Conservation (phyloP, 768 basidiomycete genomes). For the Coprinellus aureogranulatus region DNA sequence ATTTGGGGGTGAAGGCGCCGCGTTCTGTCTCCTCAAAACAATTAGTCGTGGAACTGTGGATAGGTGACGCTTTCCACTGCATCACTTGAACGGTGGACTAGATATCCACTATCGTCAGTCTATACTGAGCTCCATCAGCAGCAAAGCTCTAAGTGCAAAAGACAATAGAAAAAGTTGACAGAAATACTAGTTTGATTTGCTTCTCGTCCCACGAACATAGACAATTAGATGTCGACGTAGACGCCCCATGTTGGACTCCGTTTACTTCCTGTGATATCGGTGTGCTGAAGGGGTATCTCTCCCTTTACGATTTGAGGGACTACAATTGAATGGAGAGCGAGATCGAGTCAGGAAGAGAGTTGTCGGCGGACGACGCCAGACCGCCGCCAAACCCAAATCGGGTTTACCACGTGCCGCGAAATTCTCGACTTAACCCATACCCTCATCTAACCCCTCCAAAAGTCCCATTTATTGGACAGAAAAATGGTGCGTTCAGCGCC, state of each 20-base stretch:
- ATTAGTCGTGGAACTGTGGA: too few species aligned
- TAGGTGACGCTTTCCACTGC: too few species aligned
- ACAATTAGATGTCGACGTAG: not conserved
- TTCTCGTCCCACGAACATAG: not conserved
- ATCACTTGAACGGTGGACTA: too few species aligned
- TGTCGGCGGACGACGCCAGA: not conserved
- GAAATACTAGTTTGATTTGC: not conserved
- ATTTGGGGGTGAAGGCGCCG: too few species aligned
- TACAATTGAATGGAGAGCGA: not conserved
- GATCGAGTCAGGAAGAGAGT: not conserved
- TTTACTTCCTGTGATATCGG: too few species aligned
- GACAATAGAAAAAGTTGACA: not conserved
- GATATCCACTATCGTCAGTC: too few species aligned
- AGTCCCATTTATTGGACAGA: slow-evolving; percentile 12
- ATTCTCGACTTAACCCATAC: slow-evolving; percentile 21
- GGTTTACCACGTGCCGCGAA: slow-evolving; percentile 19
- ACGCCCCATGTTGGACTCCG: too few species aligned
- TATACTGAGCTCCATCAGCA: not conserved
- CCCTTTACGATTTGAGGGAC: too few species aligned
- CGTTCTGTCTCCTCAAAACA: too few species aligned
- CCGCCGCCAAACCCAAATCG: not conserved
- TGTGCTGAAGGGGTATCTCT: too few species aligned
- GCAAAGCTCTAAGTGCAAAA: not conserved
- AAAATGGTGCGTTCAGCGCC: slow-evolving; percentile 32
- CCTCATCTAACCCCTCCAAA: slow-evolving; percentile 4